Base-by-base conservation (phyloP, 2,329 filamentous ascomycete species). In the Bertia moriformis region DNA sequence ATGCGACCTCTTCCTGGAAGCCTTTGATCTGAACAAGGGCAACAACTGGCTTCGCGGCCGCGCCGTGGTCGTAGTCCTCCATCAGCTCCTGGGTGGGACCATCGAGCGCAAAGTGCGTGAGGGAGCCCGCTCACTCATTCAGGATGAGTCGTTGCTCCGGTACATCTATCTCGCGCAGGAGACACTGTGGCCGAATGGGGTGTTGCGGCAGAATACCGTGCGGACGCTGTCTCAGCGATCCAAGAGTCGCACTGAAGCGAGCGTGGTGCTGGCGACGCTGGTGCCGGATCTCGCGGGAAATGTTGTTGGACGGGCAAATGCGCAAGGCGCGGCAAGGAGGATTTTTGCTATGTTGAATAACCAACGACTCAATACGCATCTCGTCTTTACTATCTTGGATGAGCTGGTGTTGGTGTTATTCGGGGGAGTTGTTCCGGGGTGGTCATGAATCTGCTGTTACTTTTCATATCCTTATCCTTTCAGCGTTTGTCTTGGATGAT, bases 21-120 rank as follows among this genome's bases (percentile, higher is more conserved):
- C 87, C 0, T 98, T 98, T 52, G 88, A 94, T 52, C 71, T 98
- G 29, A 93, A 95, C 56, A 79, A 82, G 43, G 88, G 89, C 30
- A 95, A 93, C 59, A 96, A 93, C 57, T 98, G 91, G 93, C 74
- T 98, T 3, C 83, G 93, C 30, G 93, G 91, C 1, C 78, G 91
- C 17, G 91, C 91, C 0, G 91, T 96, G 1, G 89, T 98, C 3
- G 87, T 98, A 7, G 89, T 98, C 2, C 69, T 98, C 15, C 91
- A 98, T 53, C 91, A 98, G 57, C 72, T 98, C 4, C 75, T 98
- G 1, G 91, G 91, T 13, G 89, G 91, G 17, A 96, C 91, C 0
- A 93, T 98, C 45, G 91, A 98, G 61, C 79, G 88, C 43, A 95
- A 94, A 58, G 83, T 96, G 19, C 78, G 91, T 15, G 91, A 98